These are phyloP conservation scores for Aureobasidium vineae DNA, from an alignment of 2,329 filamentous ascomycete species.

Conservation along the genomic window DNA sequence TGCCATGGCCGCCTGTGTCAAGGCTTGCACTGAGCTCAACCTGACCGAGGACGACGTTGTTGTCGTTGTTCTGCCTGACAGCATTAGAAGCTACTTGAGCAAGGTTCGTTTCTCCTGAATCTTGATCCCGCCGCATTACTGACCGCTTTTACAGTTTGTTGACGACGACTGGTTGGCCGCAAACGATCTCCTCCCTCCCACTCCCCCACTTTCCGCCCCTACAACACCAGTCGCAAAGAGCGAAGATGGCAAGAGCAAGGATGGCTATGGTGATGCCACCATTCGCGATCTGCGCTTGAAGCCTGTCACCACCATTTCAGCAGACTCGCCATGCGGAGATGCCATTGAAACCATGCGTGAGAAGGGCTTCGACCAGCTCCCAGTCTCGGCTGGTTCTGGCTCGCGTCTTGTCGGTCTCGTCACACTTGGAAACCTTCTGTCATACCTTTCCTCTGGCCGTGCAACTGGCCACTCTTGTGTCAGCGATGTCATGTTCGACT, in stretches of 20 bases:
- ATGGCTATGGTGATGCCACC: slow-evolving; percentile 75
- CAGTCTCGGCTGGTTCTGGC: slow-evolving; percentile 67
- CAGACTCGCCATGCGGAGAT: slow-evolving; percentile 70
- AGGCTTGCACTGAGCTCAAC: slow-evolving; percentile 72
- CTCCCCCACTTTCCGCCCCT: slow-evolving; percentile 48
- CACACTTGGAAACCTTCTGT: slow-evolving; percentile 90
- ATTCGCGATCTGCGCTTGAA: slow-evolving; percentile 83
- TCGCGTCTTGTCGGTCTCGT: slow-evolving; percentile 81
- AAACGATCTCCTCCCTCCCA: slow-evolving; percentile 79
- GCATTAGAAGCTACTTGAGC: slow-evolving; percentile 93
- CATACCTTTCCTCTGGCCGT: slow-evolving; percentile 80
- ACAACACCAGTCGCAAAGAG: slow-evolving; percentile 34
- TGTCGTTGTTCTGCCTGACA: slow-evolving; percentile 90
- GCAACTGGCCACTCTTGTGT: slow-evolving; percentile 72
- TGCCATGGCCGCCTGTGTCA: slow-evolving; percentile 77
- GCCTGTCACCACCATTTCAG: slow-evolving; percentile 81
- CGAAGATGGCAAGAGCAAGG: slow-evolving; percentile 48
- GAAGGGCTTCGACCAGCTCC: slow-evolving; percentile 96
- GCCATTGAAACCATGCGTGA: slow-evolving; percentile 98
- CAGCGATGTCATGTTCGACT: slow-evolving; percentile 94
- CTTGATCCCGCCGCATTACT: slow-evolving; percentile 8
- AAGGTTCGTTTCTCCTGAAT: slow-evolving; percentile 55
- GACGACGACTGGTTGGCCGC: slow-evolving; percentile 99
- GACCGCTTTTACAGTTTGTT: slow-evolving; percentile 62
- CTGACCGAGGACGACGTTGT: slow-evolving; percentile 81